Evolutionary conservation across 2,329 filamentous ascomycete genomes (phyloP).

Genomic region (Amesomyces nigricolor): DNA sequence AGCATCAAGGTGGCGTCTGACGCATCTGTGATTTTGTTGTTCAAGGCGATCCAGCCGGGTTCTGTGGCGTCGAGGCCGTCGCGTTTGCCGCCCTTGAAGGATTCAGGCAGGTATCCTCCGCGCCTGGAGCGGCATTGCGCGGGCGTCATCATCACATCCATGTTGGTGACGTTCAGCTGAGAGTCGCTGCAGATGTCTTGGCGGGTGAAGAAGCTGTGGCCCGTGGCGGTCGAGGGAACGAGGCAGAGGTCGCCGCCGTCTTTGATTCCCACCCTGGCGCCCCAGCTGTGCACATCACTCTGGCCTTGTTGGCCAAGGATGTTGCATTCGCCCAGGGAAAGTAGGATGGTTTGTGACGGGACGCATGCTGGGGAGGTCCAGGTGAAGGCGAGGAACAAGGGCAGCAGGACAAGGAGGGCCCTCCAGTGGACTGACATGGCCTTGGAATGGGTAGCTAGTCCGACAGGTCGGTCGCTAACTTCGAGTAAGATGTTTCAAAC

Average conservation of each 20-base stretch:
- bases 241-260: conserved; percentile 7
- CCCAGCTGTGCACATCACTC: conserved; percentile 14
- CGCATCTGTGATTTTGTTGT: conserved; percentile 6
- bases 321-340: conserved; percentile 12
- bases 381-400: background rate
- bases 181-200: conserved; percentile 7
- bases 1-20: conserved; percentile 7
- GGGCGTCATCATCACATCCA: background rate
- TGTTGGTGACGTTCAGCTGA: conserved; percentile 1
- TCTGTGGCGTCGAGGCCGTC: conserved; percentile 4
- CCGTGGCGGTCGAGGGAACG: conserved; percentile 13
- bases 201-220: conserved; percentile 9
- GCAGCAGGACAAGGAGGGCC: background rate
- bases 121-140: conserved; percentile 14
- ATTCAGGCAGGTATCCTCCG: conserved; percentile 6
- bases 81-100: background rate
- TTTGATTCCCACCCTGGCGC: conserved; percentile 1
- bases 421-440: no score
- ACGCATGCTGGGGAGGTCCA: background rate
- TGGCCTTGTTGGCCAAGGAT: background rate
- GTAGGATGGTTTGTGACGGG: background rate
- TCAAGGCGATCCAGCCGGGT: conserved; percentile 7
- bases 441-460: no score
- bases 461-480: no score
- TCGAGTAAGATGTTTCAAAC: no score